Base-by-base conservation (phyloP, 2,329 filamentous ascomycete species). In the Hypoxylon sp. region DNA sequence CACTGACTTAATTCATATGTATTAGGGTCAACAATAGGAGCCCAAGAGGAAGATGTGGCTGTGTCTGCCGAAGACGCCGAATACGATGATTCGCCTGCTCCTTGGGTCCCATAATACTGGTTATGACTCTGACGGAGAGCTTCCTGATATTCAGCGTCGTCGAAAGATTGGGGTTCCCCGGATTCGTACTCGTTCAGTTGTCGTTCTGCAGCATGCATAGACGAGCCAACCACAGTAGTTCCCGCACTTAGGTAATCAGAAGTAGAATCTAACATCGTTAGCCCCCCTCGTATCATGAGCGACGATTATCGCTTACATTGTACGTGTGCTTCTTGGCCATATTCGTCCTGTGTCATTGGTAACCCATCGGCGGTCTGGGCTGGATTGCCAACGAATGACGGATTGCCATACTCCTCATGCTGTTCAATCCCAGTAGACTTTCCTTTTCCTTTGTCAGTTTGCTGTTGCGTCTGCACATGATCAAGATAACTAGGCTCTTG, bases 1-100 rank as follows among this genome's bases (percentile, higher is more conserved):
- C 32, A 69, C 72, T 60, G 57, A 76, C 75, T 69, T 24, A 70
- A 47, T 31, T 66, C 69, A 32, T 76, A 76, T 44, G 73, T 69
- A 57, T 62, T 72, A 31, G 74, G 66, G 37, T 74, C 69, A 44
- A 75, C 53, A 21, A 69, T 31, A 46, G 61, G 29, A 21, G 70
- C 17, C 64, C 70, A 73, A 42, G 66, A 21, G 27, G 70, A 63
- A 3, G 66, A 65, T n/a, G 54, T 56, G 4, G 70, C 37, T 53
- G 55, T 31, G 42, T 73, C 71, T 32, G 62, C 35, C 61, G 61
- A 27, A 21, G 67, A 48, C n/a, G 66, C 39, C 19, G 73, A 69
- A 63, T 65, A 69, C 24, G 75, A 75, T 46, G 74, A 13, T 17
- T 67, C 72, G 35, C 73, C 70, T 29, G 32, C 13, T 19, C 57